Base-by-base conservation (phyloP, 108 stramenopile genomes). In the Mayamaea pseudoterrestris region DNA sequence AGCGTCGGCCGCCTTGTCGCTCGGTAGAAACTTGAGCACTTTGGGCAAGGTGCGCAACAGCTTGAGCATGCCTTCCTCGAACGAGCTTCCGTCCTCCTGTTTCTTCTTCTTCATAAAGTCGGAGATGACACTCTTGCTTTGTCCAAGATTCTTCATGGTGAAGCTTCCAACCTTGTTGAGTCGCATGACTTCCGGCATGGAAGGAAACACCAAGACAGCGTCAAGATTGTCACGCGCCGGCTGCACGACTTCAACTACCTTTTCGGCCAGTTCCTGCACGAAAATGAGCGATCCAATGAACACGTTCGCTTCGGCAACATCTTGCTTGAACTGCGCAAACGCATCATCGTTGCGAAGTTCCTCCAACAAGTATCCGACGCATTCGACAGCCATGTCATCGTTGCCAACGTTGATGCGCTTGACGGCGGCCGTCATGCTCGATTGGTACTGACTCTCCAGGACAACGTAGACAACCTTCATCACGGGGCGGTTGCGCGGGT, bases 31-130 rank as follows among this genome's bases (percentile, higher is more conserved):
- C 69, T 96, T 96, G 45, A 96, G 59, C 1, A 96, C 94, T 78
- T 96, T 96, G 12, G 94, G 94, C 31, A 96, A 70, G 35, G 94
- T 96, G 43, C 94, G 81, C 39, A 96, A 73, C 13, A 96, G 69
- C 69, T 96, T 96, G 35, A 96, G 64, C 93, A 96, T 93, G 39
- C 93, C 94, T 71, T 96, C 94, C 68, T 96, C 94, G 55, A 96
- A 96, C 34, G 89, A 91, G 5, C 84, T 84, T 18, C 93, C 93
- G 57, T 93, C 90, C 50, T 96, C 93, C 52, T 79, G 73, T 78
- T 94, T 93, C 80, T 95, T 95, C 77, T 93, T 94, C 77, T 95
- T 95, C 94, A 95, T 95, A 74, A 95, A 95, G 55, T 95, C 94
- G 25, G 86, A 73, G 7, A 95, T 74, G 20, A 95, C 90, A 55